Percentiles rank a stretch among this genome's conserved stretches.
phyloP scores from a whole-genome alignment of 1,284 basidiomycete genomes.

The Moniliella sp. region DNA sequence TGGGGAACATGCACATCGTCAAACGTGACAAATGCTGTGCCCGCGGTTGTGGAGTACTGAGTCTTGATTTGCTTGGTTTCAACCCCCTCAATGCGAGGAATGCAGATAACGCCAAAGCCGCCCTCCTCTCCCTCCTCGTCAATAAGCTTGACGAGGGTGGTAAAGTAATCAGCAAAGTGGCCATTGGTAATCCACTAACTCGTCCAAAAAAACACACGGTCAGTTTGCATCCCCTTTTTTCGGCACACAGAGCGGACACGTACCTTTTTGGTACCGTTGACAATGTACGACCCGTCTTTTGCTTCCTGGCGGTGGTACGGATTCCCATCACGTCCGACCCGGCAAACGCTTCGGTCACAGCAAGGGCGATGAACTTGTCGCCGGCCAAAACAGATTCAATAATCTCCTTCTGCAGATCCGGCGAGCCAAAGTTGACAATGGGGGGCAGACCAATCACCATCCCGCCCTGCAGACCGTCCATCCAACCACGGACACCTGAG shows the following conservation, averaged over 20 bases:
- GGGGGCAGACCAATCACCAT: constrained; percentile 35
- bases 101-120: constrained; percentile 32
- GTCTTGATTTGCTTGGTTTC: constrained; percentile 16
- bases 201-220: background rate
- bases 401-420: constrained; percentile 54
- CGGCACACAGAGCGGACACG: constrained; percentile 1
- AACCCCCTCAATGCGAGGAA: constrained; percentile 10
- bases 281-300: constrained; percentile 47
- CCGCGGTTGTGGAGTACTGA: constrained; percentile 28
- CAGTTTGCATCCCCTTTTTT: background rate
- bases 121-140: constrained; percentile 31
- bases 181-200: background rate
- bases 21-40: constrained; percentile 32
- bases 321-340: constrained; percentile 34
- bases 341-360: constrained; percentile 20
- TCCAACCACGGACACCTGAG: constrained; percentile 7
- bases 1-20: constrained; percentile 40
- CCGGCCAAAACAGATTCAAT: constrained; percentile 59
- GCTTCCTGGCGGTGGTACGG: constrained; percentile 23
- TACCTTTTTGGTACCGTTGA: constrained; percentile 32
- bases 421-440: constrained; percentile 59
- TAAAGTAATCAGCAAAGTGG: constrained; percentile 7
- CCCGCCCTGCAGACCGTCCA: constrained; percentile 34
- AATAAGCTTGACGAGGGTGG: constrained; percentile 33
- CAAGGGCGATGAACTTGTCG: constrained; percentile 55